Conservation (phyloP, 2,329 filamentous ascomycete species). For the Fusarium mexicanum region DNA sequence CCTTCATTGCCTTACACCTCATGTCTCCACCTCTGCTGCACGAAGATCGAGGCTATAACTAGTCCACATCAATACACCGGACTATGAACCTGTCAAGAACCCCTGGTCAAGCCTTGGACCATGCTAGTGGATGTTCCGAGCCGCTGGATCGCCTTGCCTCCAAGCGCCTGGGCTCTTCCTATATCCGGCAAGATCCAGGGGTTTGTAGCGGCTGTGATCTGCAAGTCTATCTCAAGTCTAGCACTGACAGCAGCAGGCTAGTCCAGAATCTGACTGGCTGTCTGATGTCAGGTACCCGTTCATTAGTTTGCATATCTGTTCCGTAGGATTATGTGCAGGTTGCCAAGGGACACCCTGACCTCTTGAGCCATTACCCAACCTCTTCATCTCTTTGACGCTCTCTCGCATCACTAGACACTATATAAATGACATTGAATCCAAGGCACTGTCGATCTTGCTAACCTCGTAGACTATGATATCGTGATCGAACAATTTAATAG, state of each 20-base stretch:
- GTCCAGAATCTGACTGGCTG: neutral
- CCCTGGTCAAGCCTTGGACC: neutral
- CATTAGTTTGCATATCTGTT: neutral
- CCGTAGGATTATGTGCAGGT: fast-evolving
- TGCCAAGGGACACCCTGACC: neutral
- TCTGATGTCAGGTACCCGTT: neutral
- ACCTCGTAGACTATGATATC: fast-evolving
- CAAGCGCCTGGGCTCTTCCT: too few species aligned
- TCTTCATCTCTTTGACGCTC: fast-evolving
- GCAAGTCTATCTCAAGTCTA: neutral
- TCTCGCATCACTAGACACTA: fast-evolving
- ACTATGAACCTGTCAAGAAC: neutral
- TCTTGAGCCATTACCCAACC: neutral
- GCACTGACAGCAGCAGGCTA: neutral
- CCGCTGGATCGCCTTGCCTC: too few species aligned
- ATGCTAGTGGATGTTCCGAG: too few species aligned
- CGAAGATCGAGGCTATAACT: neutral
- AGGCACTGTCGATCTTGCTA: fast-evolving
- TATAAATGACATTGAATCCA: fast-evolving
- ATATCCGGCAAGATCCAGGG: neutral
- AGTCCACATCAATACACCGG: neutral
- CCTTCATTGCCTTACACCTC: fast-evolving
- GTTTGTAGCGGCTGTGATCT: neutral
- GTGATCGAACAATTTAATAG: too few species aligned
- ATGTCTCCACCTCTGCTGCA: neutral